phyloP scores from a whole-genome alignment of 352 stramenopile species.

The Globisporangium barbulae region DNA sequence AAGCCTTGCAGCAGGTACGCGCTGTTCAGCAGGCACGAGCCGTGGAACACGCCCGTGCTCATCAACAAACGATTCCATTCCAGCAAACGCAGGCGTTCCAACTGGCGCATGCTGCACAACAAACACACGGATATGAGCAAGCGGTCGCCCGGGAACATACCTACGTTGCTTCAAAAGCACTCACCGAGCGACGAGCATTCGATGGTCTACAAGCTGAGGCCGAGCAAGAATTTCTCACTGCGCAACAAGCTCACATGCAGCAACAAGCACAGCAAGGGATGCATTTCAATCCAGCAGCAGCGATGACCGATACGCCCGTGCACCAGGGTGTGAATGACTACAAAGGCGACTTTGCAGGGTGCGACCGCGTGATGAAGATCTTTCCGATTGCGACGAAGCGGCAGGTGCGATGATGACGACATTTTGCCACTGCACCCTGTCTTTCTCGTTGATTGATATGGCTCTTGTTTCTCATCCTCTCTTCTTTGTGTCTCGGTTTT shows the following conservation, averaged over 20 bases:
- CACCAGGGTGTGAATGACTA: not conserved
- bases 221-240: not conserved
- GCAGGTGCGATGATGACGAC: not conserved
- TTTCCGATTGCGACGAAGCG: not conserved
- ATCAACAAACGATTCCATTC: not conserved
- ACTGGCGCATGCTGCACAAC: not conserved
- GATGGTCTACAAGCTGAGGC: not conserved
- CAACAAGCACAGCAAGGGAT: not conserved
- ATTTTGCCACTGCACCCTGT: not conserved
- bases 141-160: not conserved
- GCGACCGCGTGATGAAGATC: not conserved
- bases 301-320: not conserved
- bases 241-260: not conserved
- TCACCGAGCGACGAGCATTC: not conserved
- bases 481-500: not conserved
- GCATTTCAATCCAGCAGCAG: not conserved
- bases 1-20: not conserved
- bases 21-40: not conserved
- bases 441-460: not conserved
- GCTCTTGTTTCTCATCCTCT: not conserved
- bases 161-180: not conserved
- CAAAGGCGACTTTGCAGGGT: not conserved
- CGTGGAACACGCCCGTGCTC: not conserved
- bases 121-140: not conserved
- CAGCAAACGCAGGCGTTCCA: not conserved